Base-by-base conservation (phyloP, 495 filamentous ascomycete species). In the Astrothelium macrocarpum region DNA sequence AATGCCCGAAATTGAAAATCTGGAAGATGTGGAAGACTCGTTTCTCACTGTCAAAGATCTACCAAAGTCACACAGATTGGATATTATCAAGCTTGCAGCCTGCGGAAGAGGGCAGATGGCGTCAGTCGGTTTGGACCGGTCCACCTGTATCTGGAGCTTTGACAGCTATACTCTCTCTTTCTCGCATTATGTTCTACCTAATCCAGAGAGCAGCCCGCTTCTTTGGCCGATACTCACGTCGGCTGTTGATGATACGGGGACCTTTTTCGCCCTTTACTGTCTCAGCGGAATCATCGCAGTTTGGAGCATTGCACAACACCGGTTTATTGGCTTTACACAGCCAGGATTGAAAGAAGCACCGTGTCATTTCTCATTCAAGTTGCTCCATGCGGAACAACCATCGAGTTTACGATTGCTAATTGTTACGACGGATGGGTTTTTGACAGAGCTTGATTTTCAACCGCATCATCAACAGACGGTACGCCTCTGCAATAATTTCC, bases 41-140 rank as follows among this genome's bases (percentile, higher is more conserved):
- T 64, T 81, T n/a, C 72, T 90, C 16, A 81, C 79, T 12, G 77
- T 85, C 32, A 78, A 77, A 56, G 81, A 80, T n/a, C 70, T 89
- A n/a, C 76, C 73, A 45, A 75, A 77, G 32, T 82, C 82, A 1
- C 87, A 90, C 70, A 68, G 71, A 4, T 75, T 90, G 23, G 87
- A 90, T 67, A 77, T 90, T 32, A 80, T 81, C 53, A 79, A 82
- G 70, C 74, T 90, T 59, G 71, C 77, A 7, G 75, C 83, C 11
- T 87, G 80, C 25, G 68, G 78, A 2, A 79, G 78, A 43, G 86
- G 86, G 4, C 74, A 84, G 42, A 69, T 90, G 23, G 83, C 84
- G n/a, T 86, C 85, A 4, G 77, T 88, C 45, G 85, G 83, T 0
- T 72, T 89, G 7, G 87, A 90, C 66, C 76, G 86, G 60, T 72